Base-by-base conservation (phyloP, 163 green algal genomes). In the Coccomyxa subellipsoidea region DNA sequence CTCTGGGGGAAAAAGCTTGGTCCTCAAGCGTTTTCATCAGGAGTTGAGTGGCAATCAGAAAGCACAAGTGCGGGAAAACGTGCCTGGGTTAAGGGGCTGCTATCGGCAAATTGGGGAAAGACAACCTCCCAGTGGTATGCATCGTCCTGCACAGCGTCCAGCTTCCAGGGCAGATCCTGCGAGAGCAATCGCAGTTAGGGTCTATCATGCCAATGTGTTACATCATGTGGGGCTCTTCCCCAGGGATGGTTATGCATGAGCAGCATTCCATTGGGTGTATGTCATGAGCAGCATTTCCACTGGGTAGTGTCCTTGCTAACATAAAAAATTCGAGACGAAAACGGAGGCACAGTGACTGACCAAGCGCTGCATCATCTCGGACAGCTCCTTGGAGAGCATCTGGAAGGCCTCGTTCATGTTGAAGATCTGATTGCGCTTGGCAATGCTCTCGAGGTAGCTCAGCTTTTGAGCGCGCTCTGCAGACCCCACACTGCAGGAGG, bases 391-490 rank as follows among this genome's bases (percentile, higher is more conserved):
- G 36, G 83, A 90, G 75, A 96, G 87, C 85, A 94, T 91, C 15
- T 85, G 77, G 85, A 93, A 96, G 0, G 88, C 90, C 80, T 93
- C 90, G 23, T 85, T 84, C n/a, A 82, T 83, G 69, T 88, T 88
- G 85, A 96, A 96, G 82, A 96, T 94, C 88, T 96, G 92, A 1
- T 85, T 84, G 82, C 87, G 87, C 77, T 85, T 82, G 1, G 88
- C 90, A 29, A 81, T 40, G 47, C 84, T 88, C 86, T 94, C 87
- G 54, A 91, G 85, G 59, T 36, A 78, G 83, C 27, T 69, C 32
- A 27, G 27, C 27, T 69, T 53, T 34, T 9, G 54, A 53, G 6
- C 32, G 31, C 69, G 31, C 15, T 36, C 72, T 66, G 38, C 76
- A 35, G 76, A 27, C n/a, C 38, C 8, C 29, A 36, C 9, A 27